These are phyloP conservation scores for Tulasnella sp. DNA, from an alignment of 768 basidiomycete genomes.

Conservation along the genomic window DNA sequence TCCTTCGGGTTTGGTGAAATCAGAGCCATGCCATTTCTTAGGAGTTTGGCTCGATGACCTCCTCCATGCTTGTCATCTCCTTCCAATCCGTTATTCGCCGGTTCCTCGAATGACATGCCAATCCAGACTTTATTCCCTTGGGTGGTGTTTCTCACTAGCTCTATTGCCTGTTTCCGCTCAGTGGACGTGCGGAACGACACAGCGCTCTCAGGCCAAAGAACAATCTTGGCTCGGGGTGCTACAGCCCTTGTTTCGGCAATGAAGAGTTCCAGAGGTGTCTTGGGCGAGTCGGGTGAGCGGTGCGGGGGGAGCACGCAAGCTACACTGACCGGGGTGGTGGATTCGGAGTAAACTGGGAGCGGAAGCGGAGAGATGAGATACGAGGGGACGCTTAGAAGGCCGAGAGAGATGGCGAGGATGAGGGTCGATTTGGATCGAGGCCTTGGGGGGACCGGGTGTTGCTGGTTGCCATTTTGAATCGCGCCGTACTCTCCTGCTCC, in stretches of 20 bases:
- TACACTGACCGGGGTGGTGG: slow-evolving; percentile 61
- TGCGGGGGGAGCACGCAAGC: slow-evolving; percentile 65
- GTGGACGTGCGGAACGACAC: slow-evolving; percentile 59
- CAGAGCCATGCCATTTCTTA: slow-evolving; percentile 67
- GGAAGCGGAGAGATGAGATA: slow-evolving; percentile 50
- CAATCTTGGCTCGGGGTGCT: slow-evolving; percentile 53
- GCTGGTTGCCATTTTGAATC: background rate
- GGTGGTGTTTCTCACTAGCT: slow-evolving; percentile 40
- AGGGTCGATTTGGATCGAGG: background rate
- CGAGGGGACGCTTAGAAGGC: slow-evolving; percentile 56
- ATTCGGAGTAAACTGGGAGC: slow-evolving; percentile 44
- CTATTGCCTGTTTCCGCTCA: slow-evolving; percentile 57
- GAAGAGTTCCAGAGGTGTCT: slow-evolving; percentile 58
- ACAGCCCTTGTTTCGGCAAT: slow-evolving; percentile 60
- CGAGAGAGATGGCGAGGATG: slow-evolving; percentile 23
- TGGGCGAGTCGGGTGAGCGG: slow-evolving; percentile 50
- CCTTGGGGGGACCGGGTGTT: background rate
- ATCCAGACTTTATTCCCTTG: slow-evolving; percentile 50
- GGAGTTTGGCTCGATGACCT: slow-evolving; percentile 46
- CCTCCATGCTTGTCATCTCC: slow-evolving; percentile 39
- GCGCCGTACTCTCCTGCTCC: background rate
- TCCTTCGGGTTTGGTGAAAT: slow-evolving; percentile 49
- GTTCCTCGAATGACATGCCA: slow-evolving; percentile 76
- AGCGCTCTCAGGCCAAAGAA: slow-evolving; percentile 84
- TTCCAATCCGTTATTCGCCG: slow-evolving; percentile 39